These are phyloP conservation scores for Cordia subcordata DNA, from an alignment of 257 asterid genomes.

Conservation along the genomic window DNA sequence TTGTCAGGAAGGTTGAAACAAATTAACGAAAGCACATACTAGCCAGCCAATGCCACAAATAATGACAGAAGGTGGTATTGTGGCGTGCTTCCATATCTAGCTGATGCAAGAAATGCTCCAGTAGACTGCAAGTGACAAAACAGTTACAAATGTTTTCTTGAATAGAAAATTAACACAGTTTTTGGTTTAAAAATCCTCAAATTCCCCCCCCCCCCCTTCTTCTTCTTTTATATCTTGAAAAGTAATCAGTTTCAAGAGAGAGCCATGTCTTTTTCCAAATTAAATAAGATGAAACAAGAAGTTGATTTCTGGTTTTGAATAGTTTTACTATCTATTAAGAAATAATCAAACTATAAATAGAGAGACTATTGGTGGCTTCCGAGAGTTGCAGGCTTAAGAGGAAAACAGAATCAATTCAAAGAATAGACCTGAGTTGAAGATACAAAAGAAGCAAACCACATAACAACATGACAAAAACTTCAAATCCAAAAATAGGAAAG, in stretches of 20 bases:
- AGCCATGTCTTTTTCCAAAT: neutral
- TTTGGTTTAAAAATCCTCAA: no score
- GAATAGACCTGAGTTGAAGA: conserved; percentile 63
- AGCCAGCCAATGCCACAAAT: conserved; percentile 87
- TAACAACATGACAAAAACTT: conserved; percentile 44
- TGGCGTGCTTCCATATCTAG: conserved; percentile 82
- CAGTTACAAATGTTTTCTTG: neutral
- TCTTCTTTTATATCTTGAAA: no score
- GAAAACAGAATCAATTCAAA: neutral
- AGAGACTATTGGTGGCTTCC: no score
- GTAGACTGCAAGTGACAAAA: conserved; percentile 43
- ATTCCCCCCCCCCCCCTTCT: no score
- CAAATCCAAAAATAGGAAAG: conserved; percentile 61
- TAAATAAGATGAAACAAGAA: neutral
- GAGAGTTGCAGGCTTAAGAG: no score
- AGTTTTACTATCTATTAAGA: no score
- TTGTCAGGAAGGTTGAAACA: neutral
- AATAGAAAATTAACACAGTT: neutral
- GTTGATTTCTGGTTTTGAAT: no score
- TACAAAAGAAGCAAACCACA: conserved; percentile 62
- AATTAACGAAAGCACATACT: conserved; percentile 29
- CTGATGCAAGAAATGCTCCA: conserved; percentile 74
- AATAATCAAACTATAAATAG: no score
- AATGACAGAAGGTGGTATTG: conserved; percentile 77
- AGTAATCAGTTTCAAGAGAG: neutral